Conservation (phyloP, 441 rosid genomes). For the Rhodomyrtus psidioides region DNA sequence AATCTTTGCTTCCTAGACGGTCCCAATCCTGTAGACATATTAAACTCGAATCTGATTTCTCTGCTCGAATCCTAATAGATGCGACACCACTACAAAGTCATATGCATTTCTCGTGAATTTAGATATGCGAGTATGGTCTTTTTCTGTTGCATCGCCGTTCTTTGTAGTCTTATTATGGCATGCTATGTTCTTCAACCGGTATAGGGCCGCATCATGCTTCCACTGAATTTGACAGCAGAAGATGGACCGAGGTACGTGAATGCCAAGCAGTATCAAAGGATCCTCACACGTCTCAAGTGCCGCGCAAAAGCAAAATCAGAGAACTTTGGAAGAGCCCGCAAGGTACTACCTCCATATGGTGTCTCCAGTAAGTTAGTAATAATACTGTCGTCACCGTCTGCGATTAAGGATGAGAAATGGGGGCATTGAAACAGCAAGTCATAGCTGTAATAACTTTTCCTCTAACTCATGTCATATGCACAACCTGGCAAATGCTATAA, state of each 20-base stretch:
- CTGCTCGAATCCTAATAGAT: background rate
- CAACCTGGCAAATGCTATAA: background rate
- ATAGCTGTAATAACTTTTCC: background rate
- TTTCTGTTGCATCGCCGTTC: background rate
- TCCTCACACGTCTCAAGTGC: background rate
- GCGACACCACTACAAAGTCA: background rate
- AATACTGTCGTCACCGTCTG: background rate
- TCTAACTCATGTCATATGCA: background rate
- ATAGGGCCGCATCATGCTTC: slow-evolving; percentile 6
- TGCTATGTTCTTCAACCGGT: background rate
- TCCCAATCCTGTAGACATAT: background rate
- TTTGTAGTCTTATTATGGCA: background rate
- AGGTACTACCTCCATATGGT: background rate
- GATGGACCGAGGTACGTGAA: slow-evolving; percentile 5
- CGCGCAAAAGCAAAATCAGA: background rate
- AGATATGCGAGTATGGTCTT: background rate
- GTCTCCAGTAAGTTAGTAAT: background rate
- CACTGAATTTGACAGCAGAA: background rate
- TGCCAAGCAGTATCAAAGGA: slow-evolving; percentile 3
- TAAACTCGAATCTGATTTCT: background rate
- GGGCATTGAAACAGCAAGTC: background rate
- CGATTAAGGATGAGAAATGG: background rate
- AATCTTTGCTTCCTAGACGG: background rate
- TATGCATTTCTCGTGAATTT: background rate
- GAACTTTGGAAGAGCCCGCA: background rate